A percentile compares a stretch with the other conserved stretches of the same genome.
Conservation (phyloP, 805 yeast genomes). For the Ogataea henricii region DNA sequence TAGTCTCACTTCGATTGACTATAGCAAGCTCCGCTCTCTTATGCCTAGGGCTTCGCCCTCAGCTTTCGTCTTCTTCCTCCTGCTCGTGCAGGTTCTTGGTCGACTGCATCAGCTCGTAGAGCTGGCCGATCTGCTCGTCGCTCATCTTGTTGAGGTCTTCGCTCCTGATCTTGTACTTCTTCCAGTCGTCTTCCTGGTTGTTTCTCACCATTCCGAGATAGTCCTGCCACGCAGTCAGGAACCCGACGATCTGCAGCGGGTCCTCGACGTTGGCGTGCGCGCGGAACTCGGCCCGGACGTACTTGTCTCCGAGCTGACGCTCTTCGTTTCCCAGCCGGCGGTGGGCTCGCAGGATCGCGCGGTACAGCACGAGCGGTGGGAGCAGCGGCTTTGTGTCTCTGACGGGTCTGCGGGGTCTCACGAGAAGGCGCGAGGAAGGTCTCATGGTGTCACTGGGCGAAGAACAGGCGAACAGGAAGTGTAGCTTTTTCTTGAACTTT, state of each 20-base stretch:
- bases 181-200: constrained; percentile 61
- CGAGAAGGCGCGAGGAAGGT: constrained; percentile 36
- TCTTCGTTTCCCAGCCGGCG: constrained; percentile 63
- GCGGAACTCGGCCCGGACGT: constrained; percentile 86
- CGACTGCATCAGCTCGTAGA: constrained; percentile 78
- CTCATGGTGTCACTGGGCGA: constrained; percentile 15
- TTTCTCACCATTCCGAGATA: constrained; percentile 53
- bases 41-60: too few species aligned
- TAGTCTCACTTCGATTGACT: too few species aligned
- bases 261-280: constrained; percentile 81
- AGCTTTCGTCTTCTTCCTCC: constrained; percentile 12
- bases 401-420: constrained; percentile 30
- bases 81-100: constrained; percentile 38
- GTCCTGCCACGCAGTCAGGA: constrained; percentile 92
- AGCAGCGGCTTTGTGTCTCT: constrained; percentile 49
- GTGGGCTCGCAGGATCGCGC: constrained; percentile 84
- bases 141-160: constrained; percentile 77
- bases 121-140: constrained; percentile 86
- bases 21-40: too few species aligned
- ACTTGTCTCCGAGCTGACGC: constrained; percentile 82
- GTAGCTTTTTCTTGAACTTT: too few species aligned
- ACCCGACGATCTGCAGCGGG: constrained; percentile 92
- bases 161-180: constrained; percentile 59
- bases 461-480: not conserved
- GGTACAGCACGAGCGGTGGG: constrained; percentile 81